phyloP scores from a whole-genome alignment of 306 rosid species.

The Cicer yamashitae region DNA sequence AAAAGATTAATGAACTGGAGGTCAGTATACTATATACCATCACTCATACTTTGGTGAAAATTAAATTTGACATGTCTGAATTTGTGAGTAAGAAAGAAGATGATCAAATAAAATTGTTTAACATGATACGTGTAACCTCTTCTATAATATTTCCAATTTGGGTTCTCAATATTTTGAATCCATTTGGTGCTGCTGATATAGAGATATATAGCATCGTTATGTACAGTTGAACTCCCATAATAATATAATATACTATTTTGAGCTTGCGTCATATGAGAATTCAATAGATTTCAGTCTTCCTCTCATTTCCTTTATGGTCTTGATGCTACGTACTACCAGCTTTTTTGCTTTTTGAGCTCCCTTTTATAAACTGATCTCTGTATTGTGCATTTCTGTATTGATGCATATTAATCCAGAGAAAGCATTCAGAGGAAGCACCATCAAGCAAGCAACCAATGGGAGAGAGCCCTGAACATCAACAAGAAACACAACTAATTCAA shows the following conservation, averaged over 20 bases:
- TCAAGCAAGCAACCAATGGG: constrained; percentile 52
- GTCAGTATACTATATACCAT: constrained; percentile 50
- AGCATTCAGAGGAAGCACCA: constrained; percentile 60
- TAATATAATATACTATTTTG: constrained; percentile 11
- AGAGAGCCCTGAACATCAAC: constrained; percentile 58
- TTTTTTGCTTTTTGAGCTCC: constrained; percentile 19
- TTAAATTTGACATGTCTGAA: constrained; percentile 4
- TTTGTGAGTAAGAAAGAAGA: constrained; percentile 16
- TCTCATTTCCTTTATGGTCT: constrained; percentile 22
- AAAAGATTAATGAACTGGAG: constrained; percentile 77
- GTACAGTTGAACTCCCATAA: background rate
- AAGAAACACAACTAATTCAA: constrained; percentile 57
- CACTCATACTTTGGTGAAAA: constrained; percentile 34
- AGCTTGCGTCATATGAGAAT: constrained; percentile 26
- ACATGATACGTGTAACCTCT: constrained; percentile 3
- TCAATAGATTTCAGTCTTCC: constrained; percentile 9
- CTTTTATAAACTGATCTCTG: constrained; percentile 8
- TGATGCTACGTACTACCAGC: constrained; percentile 21
- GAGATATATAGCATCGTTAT: constrained; percentile 23
- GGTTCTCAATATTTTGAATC: constrained; percentile 36
- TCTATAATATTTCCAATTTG: constrained; percentile 22
- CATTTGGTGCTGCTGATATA: constrained; percentile 17
- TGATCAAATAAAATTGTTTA: constrained; percentile 10
- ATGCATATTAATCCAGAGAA: constrained; percentile 57
- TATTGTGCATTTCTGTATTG: constrained; percentile 34